Conservation (phyloP, 495 filamentous ascomycete species). For the Saxispiralis lemnorum region DNA sequence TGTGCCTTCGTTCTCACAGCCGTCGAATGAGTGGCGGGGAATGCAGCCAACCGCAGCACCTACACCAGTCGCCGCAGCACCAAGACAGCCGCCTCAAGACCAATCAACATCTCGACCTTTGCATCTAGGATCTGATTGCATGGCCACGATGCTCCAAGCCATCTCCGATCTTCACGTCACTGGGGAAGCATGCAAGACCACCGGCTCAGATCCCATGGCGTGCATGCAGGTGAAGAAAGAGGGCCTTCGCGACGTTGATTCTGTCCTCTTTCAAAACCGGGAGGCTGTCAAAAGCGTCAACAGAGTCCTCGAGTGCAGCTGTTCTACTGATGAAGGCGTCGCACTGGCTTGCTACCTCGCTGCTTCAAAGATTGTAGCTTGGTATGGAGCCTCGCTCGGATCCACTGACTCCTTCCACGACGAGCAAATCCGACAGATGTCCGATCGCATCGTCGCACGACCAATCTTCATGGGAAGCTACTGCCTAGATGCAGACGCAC, state of each 20-base stretch:
- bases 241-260: background rate
- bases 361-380: background rate
- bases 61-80: too few species aligned
- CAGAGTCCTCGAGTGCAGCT: background rate
- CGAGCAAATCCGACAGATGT: conserved; percentile 1
- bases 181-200: background rate
- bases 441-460: conserved; percentile 1
- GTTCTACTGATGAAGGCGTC: background rate
- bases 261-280: background rate
- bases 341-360: conserved; percentile 1
- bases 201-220: background rate
- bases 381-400: conserved; percentile 1
- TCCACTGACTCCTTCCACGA: background rate
- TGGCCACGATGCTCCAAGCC: background rate
- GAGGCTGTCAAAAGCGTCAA: background rate
- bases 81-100: too few species aligned
- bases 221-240: conserved; percentile 2
- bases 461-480: conserved; percentile 4
- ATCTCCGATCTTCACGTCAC: conserved; percentile 1
- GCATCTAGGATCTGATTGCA: background rate
- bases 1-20: too few species aligned
- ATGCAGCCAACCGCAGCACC: too few species aligned
- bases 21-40: too few species aligned
- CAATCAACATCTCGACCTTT: background rate
- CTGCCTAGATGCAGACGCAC: conserved; percentile 1